phyloP scores from a whole-genome alignment of 306 rosid species.

The Prunus kanzakura region DNA sequence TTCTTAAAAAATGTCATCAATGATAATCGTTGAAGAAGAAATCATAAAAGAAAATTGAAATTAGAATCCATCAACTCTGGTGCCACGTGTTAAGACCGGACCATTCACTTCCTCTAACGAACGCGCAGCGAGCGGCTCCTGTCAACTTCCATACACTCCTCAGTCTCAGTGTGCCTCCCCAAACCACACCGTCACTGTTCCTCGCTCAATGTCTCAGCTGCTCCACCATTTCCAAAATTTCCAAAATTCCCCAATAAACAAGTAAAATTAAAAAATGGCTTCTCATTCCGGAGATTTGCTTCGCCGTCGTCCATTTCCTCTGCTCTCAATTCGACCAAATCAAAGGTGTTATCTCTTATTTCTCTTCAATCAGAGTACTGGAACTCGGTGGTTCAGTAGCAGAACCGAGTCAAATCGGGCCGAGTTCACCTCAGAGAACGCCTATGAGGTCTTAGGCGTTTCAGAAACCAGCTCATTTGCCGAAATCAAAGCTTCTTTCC shows the following conservation, averaged over 20 bases:
- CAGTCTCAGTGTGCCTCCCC: background rate
- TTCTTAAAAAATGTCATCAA: too few relatives aligned
- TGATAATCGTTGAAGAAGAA: too few relatives aligned
- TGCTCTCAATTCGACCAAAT: constrained; percentile 15
- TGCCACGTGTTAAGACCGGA: background rate
- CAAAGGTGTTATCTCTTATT: constrained; percentile 18
- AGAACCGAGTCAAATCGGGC: constrained; percentile 46
- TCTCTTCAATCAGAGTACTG: constrained; percentile 18
- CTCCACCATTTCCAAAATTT: constrained; percentile 4
- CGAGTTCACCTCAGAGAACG: constrained; percentile 54
- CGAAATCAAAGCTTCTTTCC: constrained; percentile 86
- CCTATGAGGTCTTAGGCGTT: constrained; percentile 76
- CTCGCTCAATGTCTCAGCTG: background rate
- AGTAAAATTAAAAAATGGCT: constrained; percentile 17
- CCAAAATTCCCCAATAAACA: background rate
- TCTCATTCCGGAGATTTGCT: constrained; percentile 14
- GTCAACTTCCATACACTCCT: background rate
- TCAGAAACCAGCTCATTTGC: constrained; percentile 67
- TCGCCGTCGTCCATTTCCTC: constrained; percentile 24
- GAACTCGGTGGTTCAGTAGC: constrained; percentile 42
- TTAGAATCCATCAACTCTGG: background rate
- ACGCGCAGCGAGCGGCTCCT: background rate
- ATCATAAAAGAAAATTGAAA: too few relatives aligned
- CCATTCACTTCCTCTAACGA: background rate
- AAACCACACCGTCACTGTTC: background rate